Percentiles rank a stretch among this genome's conserved stretches.
These are phyloP conservation scores for Fusarium sp. DNA, from an alignment of 2,329 filamentous ascomycete genomes.

Conservation along the genomic window DNA sequence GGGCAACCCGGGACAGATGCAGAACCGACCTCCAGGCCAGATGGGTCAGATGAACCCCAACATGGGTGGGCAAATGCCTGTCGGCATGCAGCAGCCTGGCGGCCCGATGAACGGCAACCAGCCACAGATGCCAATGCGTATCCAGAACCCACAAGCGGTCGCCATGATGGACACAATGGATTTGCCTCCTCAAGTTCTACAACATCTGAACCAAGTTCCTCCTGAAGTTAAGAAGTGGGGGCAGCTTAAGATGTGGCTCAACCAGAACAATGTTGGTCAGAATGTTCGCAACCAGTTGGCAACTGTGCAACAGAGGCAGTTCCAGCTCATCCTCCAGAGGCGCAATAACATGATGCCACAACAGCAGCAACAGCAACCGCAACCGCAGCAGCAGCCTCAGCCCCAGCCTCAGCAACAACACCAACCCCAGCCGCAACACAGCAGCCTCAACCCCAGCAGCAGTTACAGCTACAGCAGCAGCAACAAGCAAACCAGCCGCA, in stretches of 20 bases:
- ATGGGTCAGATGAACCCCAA: constrained; percentile 50
- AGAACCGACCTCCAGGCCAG: constrained; percentile 46
- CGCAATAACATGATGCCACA: constrained; percentile 47
- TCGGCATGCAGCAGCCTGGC: constrained; percentile 48
- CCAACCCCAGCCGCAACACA: constrained; percentile 42
- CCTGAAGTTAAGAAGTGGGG: constrained; percentile 62
- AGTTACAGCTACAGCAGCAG: constrained; percentile 21
- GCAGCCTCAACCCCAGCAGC: constrained; percentile 36
- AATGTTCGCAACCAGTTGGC: constrained; percentile 49
- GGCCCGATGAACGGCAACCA: constrained; percentile 43
- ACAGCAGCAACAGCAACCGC: constrained; percentile 38
- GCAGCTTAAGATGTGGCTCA: constrained; percentile 58
- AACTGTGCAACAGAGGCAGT: constrained; percentile 55
- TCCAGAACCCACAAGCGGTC: constrained; percentile 51
- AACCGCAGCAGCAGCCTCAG: constrained; percentile 17
- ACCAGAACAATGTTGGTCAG: constrained; percentile 51
- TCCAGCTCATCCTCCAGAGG: constrained; percentile 49
- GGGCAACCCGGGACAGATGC: constrained; percentile 48
- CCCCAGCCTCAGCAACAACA: constrained; percentile 24
- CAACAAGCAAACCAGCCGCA: constrained; percentile 31
- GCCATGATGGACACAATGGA: constrained; percentile 63
- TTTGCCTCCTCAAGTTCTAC: constrained; percentile 53
- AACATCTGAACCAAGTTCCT: constrained; percentile 50
- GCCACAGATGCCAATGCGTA: constrained; percentile 47
- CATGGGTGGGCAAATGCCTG: constrained; percentile 46